Base-by-base conservation (phyloP, 2,329 filamentous ascomycete genomes). In the Alternaria angustiovoidea region DNA sequence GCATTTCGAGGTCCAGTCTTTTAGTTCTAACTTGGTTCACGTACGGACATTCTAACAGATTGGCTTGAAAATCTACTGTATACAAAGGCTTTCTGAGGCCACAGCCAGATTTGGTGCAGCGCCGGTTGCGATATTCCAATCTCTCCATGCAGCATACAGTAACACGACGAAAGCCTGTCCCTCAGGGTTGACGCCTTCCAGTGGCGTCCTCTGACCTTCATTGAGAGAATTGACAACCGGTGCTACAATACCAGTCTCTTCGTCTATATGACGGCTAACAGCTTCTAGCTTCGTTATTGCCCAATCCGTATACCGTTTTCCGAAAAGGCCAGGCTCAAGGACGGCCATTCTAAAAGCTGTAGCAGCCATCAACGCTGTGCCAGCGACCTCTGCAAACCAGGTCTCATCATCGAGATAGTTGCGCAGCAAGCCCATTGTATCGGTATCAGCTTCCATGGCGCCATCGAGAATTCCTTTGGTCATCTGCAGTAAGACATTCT, bases 341-440 rank as follows among this genome's bases (percentile, higher is more conserved):
- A 78, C 68, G n/a, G 80, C 79, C 74, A 84, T 77, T 4, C 83
- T 78, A 64, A 84, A 84, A 12, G 75, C 76, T 1, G 79, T 78
- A 18, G 82, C 79, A 22, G 81, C 73, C 20, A 85, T 64, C 22
- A 85, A 64, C 4, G 81, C 75, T 5, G 82, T 86, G 12, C 83
- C 83, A 11, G 82, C 79, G 5, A 81, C 79, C 67, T 86, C 83
- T 2, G 79, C 81, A 66, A 80, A 83, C 79, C 81, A 83, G 7
- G 56, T 71, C 14, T 69, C 68, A 42, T 83, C 77, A 51, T 81
- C 77, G 24, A 85, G 72, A 59, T 84, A 84, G 62, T 85, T 85
- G 22, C 80, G 73, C 44, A 85, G 64, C 6, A 84, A 73, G 32
- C 79, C 79, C 2, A 71, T 69, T 5, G 66, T 65, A 57, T 81